Evolutionary conservation across 2,329 filamentous ascomycete genomes (phyloP), one percentile per base, ranked within the genome.

Genomic region (Fusarium albidum): DNA sequence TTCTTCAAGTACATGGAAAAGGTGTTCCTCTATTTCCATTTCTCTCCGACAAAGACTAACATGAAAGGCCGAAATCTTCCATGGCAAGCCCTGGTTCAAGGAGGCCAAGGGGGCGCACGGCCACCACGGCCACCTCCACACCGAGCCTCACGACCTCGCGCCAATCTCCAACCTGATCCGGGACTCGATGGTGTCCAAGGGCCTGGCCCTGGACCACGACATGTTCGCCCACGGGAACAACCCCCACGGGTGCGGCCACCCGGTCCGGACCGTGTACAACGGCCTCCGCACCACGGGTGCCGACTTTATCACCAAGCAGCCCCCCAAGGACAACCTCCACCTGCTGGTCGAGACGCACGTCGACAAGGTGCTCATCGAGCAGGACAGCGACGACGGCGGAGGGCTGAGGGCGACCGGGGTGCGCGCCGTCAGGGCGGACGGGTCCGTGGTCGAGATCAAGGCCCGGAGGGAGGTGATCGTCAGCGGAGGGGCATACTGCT

Each of bases 1-100:
- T 78, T 85, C 57, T 85, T 82, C 54, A 71, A 68, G 11, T 83
- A 80, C 46, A 86, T 85, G 77, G 75, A 70, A 42, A 85, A 83
- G 76, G 77, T 81, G 17, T 38, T 27, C 38, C 42, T 39, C 37
- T 32, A 29, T n/a, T 29, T 25, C 12, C 28, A 49, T 47, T 45
- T 41, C 40, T 25, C 14, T 28, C 3, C 0, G 28, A 28, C 14
- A 25, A 21, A 33, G 10, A 31, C 35, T 55, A 49, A 46, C 31
- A 45, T 37, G 15, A 5, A 40, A 75, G 80, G 74, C 80, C 2
- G 84, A 87, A 58, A 82, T 78, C 3, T 87, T 86, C 61, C 79
- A 85, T 49, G 64, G 70, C 15, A 86, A 86, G 63, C 70, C 78
- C 25, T 85, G 82, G 82, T 84, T 85, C 67, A 66, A 82, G 28